A percentile compares a stretch with the other conserved stretches of the same genome.
These are phyloP conservation scores for Dendrobium catenatum DNA, from an alignment of 106 monocot genomes.

Conservation along the genomic window DNA sequence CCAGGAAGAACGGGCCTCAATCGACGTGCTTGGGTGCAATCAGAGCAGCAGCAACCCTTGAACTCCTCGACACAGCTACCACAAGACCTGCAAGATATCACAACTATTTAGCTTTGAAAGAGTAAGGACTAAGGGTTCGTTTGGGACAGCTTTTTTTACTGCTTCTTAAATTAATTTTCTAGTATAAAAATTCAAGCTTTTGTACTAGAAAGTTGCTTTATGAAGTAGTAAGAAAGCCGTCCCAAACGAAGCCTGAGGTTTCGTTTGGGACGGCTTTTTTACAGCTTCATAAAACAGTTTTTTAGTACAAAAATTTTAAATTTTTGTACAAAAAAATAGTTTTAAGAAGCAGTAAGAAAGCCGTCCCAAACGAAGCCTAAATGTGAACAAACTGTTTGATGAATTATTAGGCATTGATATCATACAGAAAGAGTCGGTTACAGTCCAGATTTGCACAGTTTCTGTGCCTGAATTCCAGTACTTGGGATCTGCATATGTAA, in stretches of 20 bases:
- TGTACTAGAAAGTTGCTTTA: no score
- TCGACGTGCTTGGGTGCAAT: conserved; percentile 58
- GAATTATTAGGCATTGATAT: neutral
- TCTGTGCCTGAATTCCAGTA: conserved; percentile 63
- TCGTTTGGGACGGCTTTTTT: no score
- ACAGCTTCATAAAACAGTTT: no score
- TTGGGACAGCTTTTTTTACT: no score
- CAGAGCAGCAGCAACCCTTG: conserved; percentile 67
- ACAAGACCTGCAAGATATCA: conserved; percentile 57
- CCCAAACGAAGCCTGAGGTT: no score
- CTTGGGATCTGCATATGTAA: conserved; percentile 54
- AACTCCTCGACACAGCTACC: conserved; percentile 46
- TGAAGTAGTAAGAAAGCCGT: no score
- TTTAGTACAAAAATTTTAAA: no score
- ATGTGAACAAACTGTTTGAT: neutral
- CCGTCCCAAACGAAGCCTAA: no score
- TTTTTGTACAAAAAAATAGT: no score
- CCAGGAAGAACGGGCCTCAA: conserved; percentile 62
- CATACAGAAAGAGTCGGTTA: conserved; percentile 87
- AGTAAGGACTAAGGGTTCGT: neutral
- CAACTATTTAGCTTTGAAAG: neutral
- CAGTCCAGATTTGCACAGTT: conserved; percentile 96
- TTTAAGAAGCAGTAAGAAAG: no score
- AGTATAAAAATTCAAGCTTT: no score
- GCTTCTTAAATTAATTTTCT: no score